Evolutionary conservation across 2,329 filamentous ascomycete genomes (phyloP), one percentile per base, ranked within the genome.

Genomic region (Escovopsis sp.): DNA sequence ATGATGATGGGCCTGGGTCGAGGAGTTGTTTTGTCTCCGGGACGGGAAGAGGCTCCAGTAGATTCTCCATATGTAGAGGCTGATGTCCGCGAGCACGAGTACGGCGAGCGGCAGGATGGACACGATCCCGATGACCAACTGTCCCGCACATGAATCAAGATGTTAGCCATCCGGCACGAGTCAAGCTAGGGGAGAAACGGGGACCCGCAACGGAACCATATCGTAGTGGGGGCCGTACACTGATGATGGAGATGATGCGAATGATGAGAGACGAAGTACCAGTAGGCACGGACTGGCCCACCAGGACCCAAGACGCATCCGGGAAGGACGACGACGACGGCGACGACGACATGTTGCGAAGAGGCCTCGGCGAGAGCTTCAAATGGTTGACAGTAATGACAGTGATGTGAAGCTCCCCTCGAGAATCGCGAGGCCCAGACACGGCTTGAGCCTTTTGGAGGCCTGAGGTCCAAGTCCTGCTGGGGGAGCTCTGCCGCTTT

Each of bases 21-120:
- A n/a, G 13, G 35, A 40, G 29, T 33, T 37, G 34, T 44, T 24
- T 16, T 33, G 39, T n/a, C 30, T 39, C 27, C 29, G 35, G 30
- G n/a, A 29, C 31, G 40, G 41, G 39, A 43, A 49, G 42, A 27
- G 43, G 42, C 16, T 53, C 43, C 49, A 54, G 43, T 52, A 52
- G 9, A 66, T 59, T 48, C 72, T 64, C 64, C 67, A 75, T 34
- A 70, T 47, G 70, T 71, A 76, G 27, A 76, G 59, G 24, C 57
- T 53, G 39, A 76, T 52, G 51, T 76, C 72, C 48, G 72, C 65
- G 27, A 63, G 45, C 43, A 76, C 60, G 27, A 74, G 54, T n/a
- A 62, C 53, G 27, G 65, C 43, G 27, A 72, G 54, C 2, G 72
- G 72, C 0, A 69, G 44, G 35, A 66, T 58, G 35, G 71, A 63